Evolutionary conservation across 2,329 filamentous ascomycete species (phyloP).

Genomic region (Podosphaera aphanis): DNA sequence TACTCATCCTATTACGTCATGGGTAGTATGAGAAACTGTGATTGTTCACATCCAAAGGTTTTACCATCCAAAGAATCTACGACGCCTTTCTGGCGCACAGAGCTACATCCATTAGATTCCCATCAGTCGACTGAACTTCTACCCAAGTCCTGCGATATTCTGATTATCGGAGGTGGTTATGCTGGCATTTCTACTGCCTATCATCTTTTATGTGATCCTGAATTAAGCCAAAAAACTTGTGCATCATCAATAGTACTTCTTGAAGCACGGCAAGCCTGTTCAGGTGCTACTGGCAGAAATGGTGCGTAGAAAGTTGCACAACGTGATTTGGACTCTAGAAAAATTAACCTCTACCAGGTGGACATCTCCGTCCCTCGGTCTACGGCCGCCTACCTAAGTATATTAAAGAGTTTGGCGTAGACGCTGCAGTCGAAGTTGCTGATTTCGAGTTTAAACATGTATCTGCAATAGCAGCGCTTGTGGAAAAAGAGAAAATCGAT

Average conservation of each 20-base stretch:
- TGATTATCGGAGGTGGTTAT: not conserved
- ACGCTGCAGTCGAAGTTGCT: conserved; percentile 18
- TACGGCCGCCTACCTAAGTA: conserved; percentile 17
- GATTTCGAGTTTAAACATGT: conserved; percentile 20
- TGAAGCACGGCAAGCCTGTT: conserved; percentile 8
- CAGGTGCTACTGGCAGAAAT: conserved; percentile 16
- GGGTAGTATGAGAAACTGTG: not conserved
- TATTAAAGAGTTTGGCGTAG: conserved; percentile 15
- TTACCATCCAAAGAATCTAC: not conserved
- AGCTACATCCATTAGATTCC: not conserved
- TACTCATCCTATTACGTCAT: not conserved
- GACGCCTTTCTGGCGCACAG: not conserved
- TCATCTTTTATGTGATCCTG: not conserved
- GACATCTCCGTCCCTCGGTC: conserved; percentile 20
- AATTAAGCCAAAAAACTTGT: not conserved
- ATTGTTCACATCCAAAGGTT: not conserved
- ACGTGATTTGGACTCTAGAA: not conserved
- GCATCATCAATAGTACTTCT: not conserved
- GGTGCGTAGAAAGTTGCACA: not conserved
- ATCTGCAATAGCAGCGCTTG: conserved; percentile 17
- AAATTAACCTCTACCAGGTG: conserved; percentile 14
- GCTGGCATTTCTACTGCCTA: not conserved
- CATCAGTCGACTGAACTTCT: not conserved
- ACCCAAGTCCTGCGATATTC: not conserved
- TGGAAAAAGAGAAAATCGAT: conserved; percentile 20